Evolutionary conservation across 306 rosid species (phyloP), one percentile per base, ranked within the genome.

Genomic region (Casuarina cunninghamiana): DNA sequence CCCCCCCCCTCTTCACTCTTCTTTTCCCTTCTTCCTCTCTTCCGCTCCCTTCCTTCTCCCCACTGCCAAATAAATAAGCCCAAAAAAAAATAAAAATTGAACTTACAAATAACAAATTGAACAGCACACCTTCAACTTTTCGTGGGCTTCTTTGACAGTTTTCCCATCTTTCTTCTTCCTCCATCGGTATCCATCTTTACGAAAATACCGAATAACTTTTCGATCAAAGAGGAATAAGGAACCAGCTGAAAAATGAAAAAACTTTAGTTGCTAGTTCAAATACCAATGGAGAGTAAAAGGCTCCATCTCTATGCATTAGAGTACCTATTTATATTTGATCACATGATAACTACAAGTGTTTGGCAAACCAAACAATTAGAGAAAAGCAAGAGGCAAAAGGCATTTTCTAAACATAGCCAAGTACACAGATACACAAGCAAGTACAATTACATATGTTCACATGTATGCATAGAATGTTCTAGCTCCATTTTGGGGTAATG

Each of bases 101-200:
- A 89, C 89, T 86, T 86, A 89, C 90, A 75, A 89, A 85, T 80
- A 87, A 85, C 61, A 89, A 82, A 87, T 87, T 82, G 88, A 85
- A 86, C 91, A 83, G 91, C 93, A 89, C 92, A 89, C 97, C 94
- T 91, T 91, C 90, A 91, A 85, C 91, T 90, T 89, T 87, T 91
- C 97, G 82, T 89, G 94, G 43, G 94, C 92, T 88, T 91, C 97
- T 88, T 83, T 90, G 57, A 92, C 86, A 55, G 97, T 85, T 77
- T 87, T 90, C 62, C 97, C 97, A 77, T 90, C 97, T 82, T 87
- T 90, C 78, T 90, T 92, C 88, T 92, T 92, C 86, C 91, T 87
- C 97, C 97, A 92, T 70, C 87, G 69, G 65, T 92, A 91, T 81
- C 97, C 95, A 79, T 92, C 97, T 80, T 88, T 90, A 78, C 95